phyloP scores from a whole-genome alignment of 164 flowering plant species.

The Cinnamomum chago region DNA sequence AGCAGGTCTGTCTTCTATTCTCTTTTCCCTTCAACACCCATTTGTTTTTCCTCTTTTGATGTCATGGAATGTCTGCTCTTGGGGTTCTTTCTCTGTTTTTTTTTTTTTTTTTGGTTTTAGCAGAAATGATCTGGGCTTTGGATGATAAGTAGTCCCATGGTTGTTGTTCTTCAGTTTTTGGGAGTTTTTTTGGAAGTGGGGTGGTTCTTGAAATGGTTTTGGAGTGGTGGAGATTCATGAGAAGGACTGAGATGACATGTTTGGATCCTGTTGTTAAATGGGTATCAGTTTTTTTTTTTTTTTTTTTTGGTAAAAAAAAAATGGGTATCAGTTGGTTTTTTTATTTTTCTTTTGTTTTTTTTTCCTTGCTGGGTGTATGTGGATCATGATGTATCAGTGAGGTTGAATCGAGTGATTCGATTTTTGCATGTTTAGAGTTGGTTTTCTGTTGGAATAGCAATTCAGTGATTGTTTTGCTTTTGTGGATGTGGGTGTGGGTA shows the following conservation, averaged over 20 bases:
- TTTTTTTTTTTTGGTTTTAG: neutral
- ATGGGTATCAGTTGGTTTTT: neutral
- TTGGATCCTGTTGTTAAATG: neutral
- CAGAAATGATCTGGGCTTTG: neutral
- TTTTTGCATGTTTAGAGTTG: neutral
- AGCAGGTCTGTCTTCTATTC: constrained; percentile 34
- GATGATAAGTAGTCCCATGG: neutral
- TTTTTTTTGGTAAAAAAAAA: too few species aligned
- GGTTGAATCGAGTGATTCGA: neutral
- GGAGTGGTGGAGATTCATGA: neutral
- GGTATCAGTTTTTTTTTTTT: neutral
- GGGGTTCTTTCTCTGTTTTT: neutral
- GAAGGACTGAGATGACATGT: neutral
- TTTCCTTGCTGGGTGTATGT: neutral
- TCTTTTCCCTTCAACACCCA: neutral
- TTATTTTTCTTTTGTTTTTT: neutral
- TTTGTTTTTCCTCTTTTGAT: neutral
- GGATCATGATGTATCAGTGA: neutral
- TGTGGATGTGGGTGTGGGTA: neutral
- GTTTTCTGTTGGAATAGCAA: neutral
- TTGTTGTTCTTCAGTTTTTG: neutral
- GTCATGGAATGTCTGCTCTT: too few species aligned
- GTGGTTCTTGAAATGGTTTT: neutral
- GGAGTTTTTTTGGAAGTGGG: neutral
- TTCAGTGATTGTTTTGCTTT: neutral